phyloP scores from a whole-genome alignment of 106 monocot species.

The Dendrobium nobile region DNA sequence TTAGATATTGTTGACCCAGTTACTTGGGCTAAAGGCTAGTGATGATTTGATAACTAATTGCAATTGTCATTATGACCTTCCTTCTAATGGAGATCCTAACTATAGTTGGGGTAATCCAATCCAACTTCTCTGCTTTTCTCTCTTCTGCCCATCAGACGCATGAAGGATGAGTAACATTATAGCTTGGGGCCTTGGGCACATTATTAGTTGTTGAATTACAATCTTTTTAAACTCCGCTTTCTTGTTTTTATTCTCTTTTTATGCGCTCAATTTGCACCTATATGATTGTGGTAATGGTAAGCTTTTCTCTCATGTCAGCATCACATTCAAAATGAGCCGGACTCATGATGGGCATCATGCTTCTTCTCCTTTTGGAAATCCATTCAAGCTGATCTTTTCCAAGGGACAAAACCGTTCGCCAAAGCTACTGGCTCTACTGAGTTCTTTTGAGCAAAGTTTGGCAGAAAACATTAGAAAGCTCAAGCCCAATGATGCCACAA shows the following conservation, averaged over 20 bases:
- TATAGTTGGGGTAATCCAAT: not conserved
- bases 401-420: conserved; percentile 21
- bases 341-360: conserved; percentile 13
- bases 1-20: not conserved
- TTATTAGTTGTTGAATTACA: not conserved
- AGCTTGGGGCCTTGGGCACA: not conserved
- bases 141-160: not conserved
- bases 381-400: conserved; percentile 19
- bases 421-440: conserved; percentile 18
- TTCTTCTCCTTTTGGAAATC: conserved; percentile 36
- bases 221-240: not conserved
- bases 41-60: not conserved
- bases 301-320: not conserved
- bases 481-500: conserved; percentile 18
- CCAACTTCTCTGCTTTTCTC: not conserved
- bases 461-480: conserved; percentile 35
- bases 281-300: not conserved
- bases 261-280: not conserved
- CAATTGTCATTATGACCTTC: not conserved
- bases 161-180: not conserved
- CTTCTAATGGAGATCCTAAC: too few species aligned
- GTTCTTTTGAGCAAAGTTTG: conserved; percentile 37
- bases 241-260: not conserved
- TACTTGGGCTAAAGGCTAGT: not conserved
- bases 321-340: conserved; percentile 25